Percentiles rank a stretch among this genome's conserved stretches.
These are phyloP conservation scores for Nitzschia putrida DNA, from an alignment of 108 stramenopile genomes.

Conservation along the genomic window DNA sequence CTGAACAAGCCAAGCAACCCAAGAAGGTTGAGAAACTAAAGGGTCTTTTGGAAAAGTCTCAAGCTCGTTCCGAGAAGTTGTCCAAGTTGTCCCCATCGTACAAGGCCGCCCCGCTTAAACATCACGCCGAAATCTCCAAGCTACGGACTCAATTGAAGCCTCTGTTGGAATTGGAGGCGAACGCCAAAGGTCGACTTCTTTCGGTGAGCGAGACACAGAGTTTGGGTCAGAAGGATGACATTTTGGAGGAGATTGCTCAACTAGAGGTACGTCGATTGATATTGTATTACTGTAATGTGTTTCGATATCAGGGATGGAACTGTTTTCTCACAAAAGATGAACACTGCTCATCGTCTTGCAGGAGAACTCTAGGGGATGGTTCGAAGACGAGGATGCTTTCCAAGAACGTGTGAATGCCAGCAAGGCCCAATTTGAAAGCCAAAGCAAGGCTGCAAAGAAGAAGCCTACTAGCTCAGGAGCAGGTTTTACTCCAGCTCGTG, in stretches of 20 bases:
- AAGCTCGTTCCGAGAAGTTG: slow-evolving; percentile 57
- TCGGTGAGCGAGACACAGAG: slow-evolving; percentile 72
- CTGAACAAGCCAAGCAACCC: slow-evolving; percentile 52
- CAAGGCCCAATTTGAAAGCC: slow-evolving; percentile 25
- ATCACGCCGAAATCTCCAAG: slow-evolving; percentile 60
- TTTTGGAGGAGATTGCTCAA: slow-evolving; percentile 62
- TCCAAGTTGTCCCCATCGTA: slow-evolving; percentile 33
- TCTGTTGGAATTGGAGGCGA: slow-evolving; percentile 59
- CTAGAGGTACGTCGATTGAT: slow-evolving; percentile 39
- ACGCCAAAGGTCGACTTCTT: slow-evolving; percentile 65
- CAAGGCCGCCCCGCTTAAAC: slow-evolving; percentile 55
- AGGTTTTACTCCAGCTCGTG: slow-evolving; percentile 5
- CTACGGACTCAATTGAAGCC: slow-evolving; percentile 64
- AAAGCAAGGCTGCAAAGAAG: slow-evolving; percentile 23
- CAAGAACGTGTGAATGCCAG: slow-evolving; percentile 53
- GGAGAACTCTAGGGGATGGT: slow-evolving; percentile 68
- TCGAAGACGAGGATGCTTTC: slow-evolving; percentile 81
- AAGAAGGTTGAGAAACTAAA: slow-evolving; percentile 59
- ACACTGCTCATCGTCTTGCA: slow-evolving; percentile 1
- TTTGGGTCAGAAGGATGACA: slow-evolving; percentile 72
- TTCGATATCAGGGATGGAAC: neutral
- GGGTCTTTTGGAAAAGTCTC: slow-evolving; percentile 44
- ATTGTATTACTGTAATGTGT: neutral
- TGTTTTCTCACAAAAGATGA: neutral
- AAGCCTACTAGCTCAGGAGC: slow-evolving; percentile 23